A percentile compares a stretch with the other conserved stretches of the same genome.
Evolutionary conservation across 2,329 filamentous ascomycete species (phyloP).

Genomic region (Pseudogymnoascus sp.): DNA sequence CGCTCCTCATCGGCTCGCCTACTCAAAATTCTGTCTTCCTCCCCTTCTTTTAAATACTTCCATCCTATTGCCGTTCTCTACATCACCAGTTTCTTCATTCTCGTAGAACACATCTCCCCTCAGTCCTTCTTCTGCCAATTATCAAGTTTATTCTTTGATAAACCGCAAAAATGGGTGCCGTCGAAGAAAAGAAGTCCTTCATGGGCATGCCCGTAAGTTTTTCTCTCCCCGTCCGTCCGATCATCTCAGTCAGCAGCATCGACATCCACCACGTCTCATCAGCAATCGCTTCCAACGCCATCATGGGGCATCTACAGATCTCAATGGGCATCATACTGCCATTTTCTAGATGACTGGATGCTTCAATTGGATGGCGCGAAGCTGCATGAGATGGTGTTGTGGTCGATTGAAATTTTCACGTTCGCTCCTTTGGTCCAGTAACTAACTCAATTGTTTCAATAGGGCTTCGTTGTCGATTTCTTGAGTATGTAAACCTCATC

Average conservation of each 20-base stretch:
- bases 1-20: conserved; percentile 2
- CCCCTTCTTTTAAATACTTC: conserved; percentile 16
- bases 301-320: conserved; percentile 16
- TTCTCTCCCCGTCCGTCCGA: conserved; percentile 10
- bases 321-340: conserved; percentile 19
- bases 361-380: conserved; percentile 14
- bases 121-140: conserved; percentile 40
- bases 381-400: conserved; percentile 8
- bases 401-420: conserved; percentile 16
- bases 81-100: conserved; percentile 11
- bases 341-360: conserved; percentile 1
- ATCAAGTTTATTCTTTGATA: conserved; percentile 36
- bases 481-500: conserved; percentile 68
- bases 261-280: conserved; percentile 6
- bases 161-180: conserved; percentile 21
- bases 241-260: not conserved
- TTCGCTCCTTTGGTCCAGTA: conserved; percentile 12
- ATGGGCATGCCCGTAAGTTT: conserved; percentile 60
- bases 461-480: conserved; percentile 96
- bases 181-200: conserved; percentile 44
- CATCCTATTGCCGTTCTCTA: conserved; percentile 3
- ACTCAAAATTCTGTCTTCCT: conserved; percentile 12
- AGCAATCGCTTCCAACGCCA: conserved; percentile 19
- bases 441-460: conserved; percentile 20
- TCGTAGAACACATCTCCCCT: conserved; percentile 48